Evolutionary conservation across 371 early-diverging fungal genomes (phyloP).

Genomic region (Rhizopus delemar): DNA sequence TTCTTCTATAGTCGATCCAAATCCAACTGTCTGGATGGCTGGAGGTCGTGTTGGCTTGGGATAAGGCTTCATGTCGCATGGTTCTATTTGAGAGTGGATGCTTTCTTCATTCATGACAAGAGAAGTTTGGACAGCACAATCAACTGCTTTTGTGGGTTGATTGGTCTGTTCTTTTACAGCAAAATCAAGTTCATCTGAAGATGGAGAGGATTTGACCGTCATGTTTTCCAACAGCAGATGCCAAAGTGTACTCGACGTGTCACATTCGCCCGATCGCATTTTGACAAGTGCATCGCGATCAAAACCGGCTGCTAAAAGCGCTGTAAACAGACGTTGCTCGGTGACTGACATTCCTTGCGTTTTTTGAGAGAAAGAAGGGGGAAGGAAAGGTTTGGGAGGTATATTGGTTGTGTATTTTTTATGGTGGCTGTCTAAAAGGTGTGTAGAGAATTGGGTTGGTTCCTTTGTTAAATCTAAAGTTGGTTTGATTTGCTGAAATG

Average conservation of each 20-base stretch:
- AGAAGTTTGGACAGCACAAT: conserved; percentile 3
- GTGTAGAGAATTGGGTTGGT: conserved; percentile 44
- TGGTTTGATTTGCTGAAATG: conserved; percentile 33
- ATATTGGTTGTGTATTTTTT: conserved; percentile 1
- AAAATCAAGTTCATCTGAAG: conserved; percentile 24
- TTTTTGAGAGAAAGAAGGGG: conserved; percentile 23
- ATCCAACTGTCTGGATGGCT: conserved; percentile 23
- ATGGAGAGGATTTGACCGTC: conserved; percentile 7
- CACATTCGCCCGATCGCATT: conserved; percentile 67
- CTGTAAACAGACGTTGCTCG: conserved; percentile 52
- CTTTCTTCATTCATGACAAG: neutral
- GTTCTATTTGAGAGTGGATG: neutral
- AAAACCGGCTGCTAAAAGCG: conserved; percentile 65
- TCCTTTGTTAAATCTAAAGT: conserved; percentile 15
- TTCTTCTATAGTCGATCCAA: conserved; percentile 23
- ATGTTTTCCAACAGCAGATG: conserved; percentile 62
- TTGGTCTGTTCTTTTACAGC: conserved; percentile 7
- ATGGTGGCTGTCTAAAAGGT: conserved; percentile 13
- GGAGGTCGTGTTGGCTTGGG: conserved; percentile 20
- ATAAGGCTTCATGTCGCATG: conserved; percentile 14
- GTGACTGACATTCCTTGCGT: conserved; percentile 38
- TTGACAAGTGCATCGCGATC: conserved; percentile 63
- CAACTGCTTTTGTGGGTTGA: neutral
- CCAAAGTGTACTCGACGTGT: conserved; percentile 73
- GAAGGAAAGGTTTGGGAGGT: conserved; percentile 21